Evolutionary conservation across 768 basidiomycete species (phyloP).

Genomic region (Candolleomyces efflorescens): DNA sequence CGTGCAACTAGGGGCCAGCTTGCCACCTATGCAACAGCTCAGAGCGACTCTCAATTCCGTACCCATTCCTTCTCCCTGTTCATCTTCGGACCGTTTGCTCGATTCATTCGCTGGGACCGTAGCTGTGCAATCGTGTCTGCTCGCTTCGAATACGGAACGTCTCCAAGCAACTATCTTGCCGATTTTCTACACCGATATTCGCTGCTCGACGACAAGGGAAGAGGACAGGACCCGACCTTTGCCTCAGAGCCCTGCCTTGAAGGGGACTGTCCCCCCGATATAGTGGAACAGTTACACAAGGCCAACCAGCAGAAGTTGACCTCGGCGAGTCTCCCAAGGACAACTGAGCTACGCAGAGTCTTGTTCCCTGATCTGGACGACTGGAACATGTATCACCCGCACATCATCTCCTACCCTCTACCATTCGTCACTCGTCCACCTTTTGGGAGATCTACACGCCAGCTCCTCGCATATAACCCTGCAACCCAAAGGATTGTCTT

Average conservation of each 20-base stretch:
- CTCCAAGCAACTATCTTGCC: slow-evolving; percentile 9
- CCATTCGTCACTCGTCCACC: slow-evolving; percentile 8
- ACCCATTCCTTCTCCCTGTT: slow-evolving; percentile 25
- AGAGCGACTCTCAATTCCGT: slow-evolving; percentile 23
- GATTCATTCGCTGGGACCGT: slow-evolving; percentile 33
- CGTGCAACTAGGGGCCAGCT: slow-evolving; percentile 17
- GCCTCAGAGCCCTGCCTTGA: not conserved
- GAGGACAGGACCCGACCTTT: slow-evolving; percentile 9
- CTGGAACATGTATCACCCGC: not conserved
- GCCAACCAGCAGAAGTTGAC: not conserved
- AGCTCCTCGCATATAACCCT: slow-evolving; percentile 6
- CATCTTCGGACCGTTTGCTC: slow-evolving; percentile 19
- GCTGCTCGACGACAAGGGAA: slow-evolving; percentile 11
- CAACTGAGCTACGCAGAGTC: slow-evolving; percentile 2
- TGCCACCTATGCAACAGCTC: slow-evolving; percentile 18
- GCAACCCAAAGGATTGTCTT: not conserved
- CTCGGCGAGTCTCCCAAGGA: too few species aligned
- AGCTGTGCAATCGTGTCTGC: slow-evolving; percentile 23
- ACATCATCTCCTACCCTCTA: slow-evolving; percentile 10
- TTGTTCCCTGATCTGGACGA: slow-evolving; percentile 1
- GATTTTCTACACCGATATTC: slow-evolving; percentile 24
- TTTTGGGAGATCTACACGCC: not conserved
- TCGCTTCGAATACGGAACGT: slow-evolving; percentile 17
- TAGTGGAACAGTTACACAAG: not conserved
- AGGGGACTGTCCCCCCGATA: not conserved